Evolutionary conservation across 1,284 basidiomycete species (phyloP), one percentile per base, ranked within the genome.

Genomic region (Marasmius tenuissimus): DNA sequence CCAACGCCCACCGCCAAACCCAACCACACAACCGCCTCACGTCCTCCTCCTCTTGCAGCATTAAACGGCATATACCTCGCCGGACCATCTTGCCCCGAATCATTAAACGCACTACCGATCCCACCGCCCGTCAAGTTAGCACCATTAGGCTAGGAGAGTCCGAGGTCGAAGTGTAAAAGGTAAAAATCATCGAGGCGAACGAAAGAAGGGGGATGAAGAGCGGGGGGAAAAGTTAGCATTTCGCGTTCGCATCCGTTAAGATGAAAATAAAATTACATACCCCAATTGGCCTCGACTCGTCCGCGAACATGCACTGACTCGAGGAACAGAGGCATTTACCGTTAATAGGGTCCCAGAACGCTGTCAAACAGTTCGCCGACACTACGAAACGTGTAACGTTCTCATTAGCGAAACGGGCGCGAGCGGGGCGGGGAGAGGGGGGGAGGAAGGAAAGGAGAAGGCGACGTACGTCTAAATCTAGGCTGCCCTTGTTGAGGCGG

Each of bases 281-380:
- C 60, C 88, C 89, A 61, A 93, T 88, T 5, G 89, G 83, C 61
- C 86, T 77, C 11, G 88, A 85, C 57, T 80, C 72, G 67, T 92
- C 89, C 5, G 72, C 73, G 72, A 92, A 92, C 1, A 79, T 75
- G 72, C 91, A 92, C 1, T 73, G 75, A 56, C 65, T 67, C 2
- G 82, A 80, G 1, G 74, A 80, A 74, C 89, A 92, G 58, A 88
- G 75, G 67, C 91, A 93, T 55, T 79, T 74, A 67, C 84, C 86
- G 27, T 68, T 78, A 61, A 92, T 82, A 4, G 91, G 90, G 73
- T 92, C 89, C 88, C 87, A 92, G 80, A 90, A 91, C 2, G 89
- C 80, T 7, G 91, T 92, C 9, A 87, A 87, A 73, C 91, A 93
- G 77, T 91, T 91, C 9, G 80, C 65, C 6, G 91, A 85, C 14